Percentiles rank a stretch among this genome's conserved stretches.
Evolutionary conservation across 441 rosid species (phyloP).

Genomic region (Adansonia grandidieri): DNA sequence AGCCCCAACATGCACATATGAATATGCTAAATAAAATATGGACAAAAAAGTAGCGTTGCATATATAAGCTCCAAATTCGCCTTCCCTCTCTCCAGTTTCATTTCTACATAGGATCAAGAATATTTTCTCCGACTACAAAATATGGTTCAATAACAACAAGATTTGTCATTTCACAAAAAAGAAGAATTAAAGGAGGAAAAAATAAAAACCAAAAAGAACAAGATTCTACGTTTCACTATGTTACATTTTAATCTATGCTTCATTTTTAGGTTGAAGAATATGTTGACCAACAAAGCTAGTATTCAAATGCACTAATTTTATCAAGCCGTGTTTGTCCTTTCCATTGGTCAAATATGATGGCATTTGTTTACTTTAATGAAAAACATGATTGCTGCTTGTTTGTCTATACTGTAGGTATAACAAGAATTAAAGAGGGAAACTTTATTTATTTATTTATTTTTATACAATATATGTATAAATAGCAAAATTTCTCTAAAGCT

Average conservation of each 20-base stretch:
- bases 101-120: slow-evolving; percentile 38
- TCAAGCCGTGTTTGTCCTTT: neutral
- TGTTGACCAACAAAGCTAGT: slow-evolving; percentile 29
- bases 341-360: neutral
- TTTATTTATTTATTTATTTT: neutral
- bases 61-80: slow-evolving; percentile 40
- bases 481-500: neutral
- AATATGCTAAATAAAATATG: slow-evolving; percentile 29
- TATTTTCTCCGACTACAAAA: slow-evolving; percentile 34
- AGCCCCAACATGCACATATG: slow-evolving; percentile 42
- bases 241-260: neutral
- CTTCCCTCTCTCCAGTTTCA: slow-evolving; percentile 23
- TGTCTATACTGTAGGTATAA: neutral
- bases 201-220: slow-evolving; percentile 13
- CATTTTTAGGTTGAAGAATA: slow-evolving; percentile 21
- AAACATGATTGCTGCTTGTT: neutral
- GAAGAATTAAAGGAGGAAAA: neutral
- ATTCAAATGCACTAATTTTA: slow-evolving; percentile 10
- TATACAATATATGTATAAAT: neutral
- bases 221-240: slow-evolving; percentile 18
- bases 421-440: neutral
- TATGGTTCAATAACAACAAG: slow-evolving; percentile 26
- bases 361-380: neutral
- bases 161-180: slow-evolving; percentile 23
- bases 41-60: slow-evolving; percentile 15